Percentiles rank a stretch among this genome's conserved stretches.
phyloP scores from a whole-genome alignment of 345 rosid genomes.

The Brassica rapa region DNA sequence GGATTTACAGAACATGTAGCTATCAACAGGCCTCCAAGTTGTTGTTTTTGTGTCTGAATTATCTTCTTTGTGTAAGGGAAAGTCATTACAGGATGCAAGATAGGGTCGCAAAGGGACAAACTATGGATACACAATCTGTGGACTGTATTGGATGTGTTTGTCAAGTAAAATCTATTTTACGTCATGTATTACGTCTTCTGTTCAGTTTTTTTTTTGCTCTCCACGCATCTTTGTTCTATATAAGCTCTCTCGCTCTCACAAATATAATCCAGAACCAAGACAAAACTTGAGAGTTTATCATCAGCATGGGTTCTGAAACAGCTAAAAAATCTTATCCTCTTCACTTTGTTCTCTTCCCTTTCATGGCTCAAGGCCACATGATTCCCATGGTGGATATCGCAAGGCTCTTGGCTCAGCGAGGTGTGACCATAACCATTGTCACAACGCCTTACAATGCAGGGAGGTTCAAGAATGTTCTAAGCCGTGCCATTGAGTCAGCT shows the following conservation, averaged over 20 bases:
- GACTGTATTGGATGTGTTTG: conserved; percentile 4
- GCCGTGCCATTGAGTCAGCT: conserved; percentile 22
- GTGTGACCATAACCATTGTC: conserved; percentile 38
- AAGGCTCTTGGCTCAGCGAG: conserved; percentile 43
- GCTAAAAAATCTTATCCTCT: not conserved
- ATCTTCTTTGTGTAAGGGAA: not conserved
- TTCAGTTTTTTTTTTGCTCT: not conserved
- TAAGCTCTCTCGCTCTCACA: not conserved
- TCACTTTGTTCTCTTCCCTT: conserved; percentile 33
- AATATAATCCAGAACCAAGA: conserved; percentile 7
- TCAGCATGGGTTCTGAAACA: not conserved
- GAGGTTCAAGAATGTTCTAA: conserved; percentile 19
- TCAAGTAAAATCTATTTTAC: conserved; percentile 19
- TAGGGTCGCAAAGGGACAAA: conserved; percentile 28
- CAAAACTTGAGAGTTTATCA: not conserved
- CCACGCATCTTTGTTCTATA: conserved; percentile 22
- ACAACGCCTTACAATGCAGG: conserved; percentile 49
- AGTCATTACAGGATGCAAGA: not conserved
- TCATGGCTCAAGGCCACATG: conserved; percentile 43
- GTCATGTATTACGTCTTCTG: conserved; percentile 32
- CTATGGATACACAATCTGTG: not conserved
- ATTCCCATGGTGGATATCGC: conserved; percentile 52
- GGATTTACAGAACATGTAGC: conserved; percentile 7
- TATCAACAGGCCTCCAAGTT: conserved; percentile 7
- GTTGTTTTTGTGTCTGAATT: not conserved